Evolutionary conservation across 345 rosid species (phyloP).

Genomic region (Linum usitatissimum): DNA sequence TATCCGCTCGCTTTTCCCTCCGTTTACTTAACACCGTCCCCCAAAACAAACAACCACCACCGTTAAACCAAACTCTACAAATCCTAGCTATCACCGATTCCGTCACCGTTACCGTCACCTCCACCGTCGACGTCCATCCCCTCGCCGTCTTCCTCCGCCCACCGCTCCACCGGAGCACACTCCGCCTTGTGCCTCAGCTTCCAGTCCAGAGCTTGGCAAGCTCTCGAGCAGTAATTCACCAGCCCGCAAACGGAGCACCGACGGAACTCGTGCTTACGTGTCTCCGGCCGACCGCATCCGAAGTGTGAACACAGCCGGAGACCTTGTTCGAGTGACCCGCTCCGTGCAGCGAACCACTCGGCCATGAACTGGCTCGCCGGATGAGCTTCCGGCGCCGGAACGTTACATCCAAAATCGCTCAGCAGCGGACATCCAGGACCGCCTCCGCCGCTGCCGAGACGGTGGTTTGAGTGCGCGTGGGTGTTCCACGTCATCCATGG

Average conservation of each 20-base stretch:
- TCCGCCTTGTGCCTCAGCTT: constrained; percentile 75
- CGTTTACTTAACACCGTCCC: constrained; percentile 9
- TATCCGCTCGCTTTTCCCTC: background rate
- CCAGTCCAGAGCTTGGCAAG: constrained; percentile 97
- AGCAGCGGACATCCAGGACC: constrained; percentile 57
- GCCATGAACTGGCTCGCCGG: constrained; percentile 64
- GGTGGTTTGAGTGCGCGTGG: constrained; percentile 23
- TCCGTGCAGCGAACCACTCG: constrained; percentile 55
- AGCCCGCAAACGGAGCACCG: constrained; percentile 90
- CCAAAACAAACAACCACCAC: constrained; percentile 1
- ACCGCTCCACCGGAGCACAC: constrained; percentile 58
- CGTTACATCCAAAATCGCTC: constrained; percentile 95
- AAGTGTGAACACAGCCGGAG: constrained; percentile 71
- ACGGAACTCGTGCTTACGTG: constrained; percentile 81
- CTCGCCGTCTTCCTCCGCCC: constrained; percentile 47
- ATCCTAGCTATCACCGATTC: constrained; percentile 28
- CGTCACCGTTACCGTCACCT: constrained; percentile 21
- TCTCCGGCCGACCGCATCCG: constrained; percentile 88
- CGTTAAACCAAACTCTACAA: background rate
- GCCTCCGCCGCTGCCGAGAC: constrained; percentile 17
- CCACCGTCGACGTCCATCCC: constrained; percentile 22
- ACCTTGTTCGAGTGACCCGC: constrained; percentile 35
- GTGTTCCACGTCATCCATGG: constrained; percentile 50
- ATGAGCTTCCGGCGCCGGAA: constrained; percentile 83
- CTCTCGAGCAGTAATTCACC: constrained; percentile 92